A percentile compares a stretch with the other conserved stretches of the same genome.
Conservation (phyloP, 768 basidiomycete species). For the Terana coerulea region DNA sequence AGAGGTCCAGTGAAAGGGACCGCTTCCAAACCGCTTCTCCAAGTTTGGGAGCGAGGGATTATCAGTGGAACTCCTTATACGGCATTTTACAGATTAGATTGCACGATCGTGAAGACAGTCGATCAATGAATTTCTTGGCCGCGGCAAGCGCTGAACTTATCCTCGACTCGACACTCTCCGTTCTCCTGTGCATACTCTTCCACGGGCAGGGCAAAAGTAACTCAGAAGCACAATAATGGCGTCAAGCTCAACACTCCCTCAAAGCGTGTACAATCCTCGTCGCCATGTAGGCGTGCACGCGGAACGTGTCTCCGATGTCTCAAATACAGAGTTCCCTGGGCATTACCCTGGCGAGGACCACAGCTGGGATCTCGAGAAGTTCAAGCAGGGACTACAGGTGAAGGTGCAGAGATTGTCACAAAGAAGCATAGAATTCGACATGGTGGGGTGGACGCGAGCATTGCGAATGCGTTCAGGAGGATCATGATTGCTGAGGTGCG, state of each 20-base stretch:
- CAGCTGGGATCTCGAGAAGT: slow-evolving; percentile 74
- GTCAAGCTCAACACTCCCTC: slow-evolving; percentile 21
- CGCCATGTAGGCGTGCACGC: slow-evolving; percentile 65
- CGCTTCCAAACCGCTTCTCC: no score
- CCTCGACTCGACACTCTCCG: background rate
- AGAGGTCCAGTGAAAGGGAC: no score
- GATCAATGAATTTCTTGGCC: slow-evolving; percentile 4
- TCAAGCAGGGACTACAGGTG: slow-evolving; percentile 75
- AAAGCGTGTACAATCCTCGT: slow-evolving; percentile 35
- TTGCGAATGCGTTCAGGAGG: slow-evolving; percentile 91
- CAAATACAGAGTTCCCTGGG: slow-evolving; percentile 89
- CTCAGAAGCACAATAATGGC: slow-evolving; percentile 17
- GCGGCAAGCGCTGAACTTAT: background rate
- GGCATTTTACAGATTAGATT: no score
- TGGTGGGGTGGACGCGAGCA: slow-evolving; percentile 92
- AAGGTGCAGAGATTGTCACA: slow-evolving; percentile 77
- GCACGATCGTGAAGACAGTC: no score
- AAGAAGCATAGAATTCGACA: slow-evolving; percentile 87
- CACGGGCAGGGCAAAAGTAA: no score
- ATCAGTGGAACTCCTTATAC: no score
- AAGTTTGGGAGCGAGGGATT: no score
- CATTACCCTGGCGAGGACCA: slow-evolving; percentile 83
- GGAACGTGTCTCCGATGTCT: slow-evolving; percentile 74
- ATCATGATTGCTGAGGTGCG: slow-evolving; percentile 92
- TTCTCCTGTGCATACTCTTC: background rate